phyloP scores from a whole-genome alignment of 2,329 filamentous ascomycete species.

The Cryphonectria naterciae region DNA sequence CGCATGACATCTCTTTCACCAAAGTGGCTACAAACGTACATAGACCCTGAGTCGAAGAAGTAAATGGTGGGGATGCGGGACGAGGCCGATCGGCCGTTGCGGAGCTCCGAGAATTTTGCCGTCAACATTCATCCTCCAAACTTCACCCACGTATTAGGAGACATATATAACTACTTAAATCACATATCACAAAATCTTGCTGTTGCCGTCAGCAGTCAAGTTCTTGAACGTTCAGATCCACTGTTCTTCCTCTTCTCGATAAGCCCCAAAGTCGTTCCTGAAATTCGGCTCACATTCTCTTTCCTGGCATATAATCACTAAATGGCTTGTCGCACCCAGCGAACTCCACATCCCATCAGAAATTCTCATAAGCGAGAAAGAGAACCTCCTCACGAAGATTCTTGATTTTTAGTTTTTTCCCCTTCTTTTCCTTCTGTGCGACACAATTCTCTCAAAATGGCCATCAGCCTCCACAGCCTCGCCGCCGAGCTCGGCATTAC shows the following conservation, averaged over 20 bases:
- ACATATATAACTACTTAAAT: background rate
- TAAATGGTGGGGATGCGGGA: background rate
- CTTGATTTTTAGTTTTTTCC: background rate
- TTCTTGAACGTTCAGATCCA: background rate
- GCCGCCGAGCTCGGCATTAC: conserved; percentile 49
- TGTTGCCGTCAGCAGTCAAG: background rate
- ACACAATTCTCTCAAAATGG: conserved; percentile 9
- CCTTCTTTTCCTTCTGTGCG: background rate
- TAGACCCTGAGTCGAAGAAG: no score
- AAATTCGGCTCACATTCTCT: no score
- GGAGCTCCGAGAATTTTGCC: background rate
- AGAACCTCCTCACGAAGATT: background rate
- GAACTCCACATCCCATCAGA: background rate
- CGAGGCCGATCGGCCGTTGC: conserved; percentile 8
- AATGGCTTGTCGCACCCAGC: background rate
- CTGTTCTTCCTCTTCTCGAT: background rate
- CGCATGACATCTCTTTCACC: background rate
- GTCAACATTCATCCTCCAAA: background rate
- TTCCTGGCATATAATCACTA: background rate
- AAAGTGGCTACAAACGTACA: background rate
- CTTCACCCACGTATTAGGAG: background rate
- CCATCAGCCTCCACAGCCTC: conserved; percentile 12
- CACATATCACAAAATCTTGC: background rate
- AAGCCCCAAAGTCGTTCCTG: background rate
- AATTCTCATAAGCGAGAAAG: background rate